Evolutionary conservation across 345 rosid genomes (phyloP).

Genomic region (Eucalyptus microcorys): DNA sequence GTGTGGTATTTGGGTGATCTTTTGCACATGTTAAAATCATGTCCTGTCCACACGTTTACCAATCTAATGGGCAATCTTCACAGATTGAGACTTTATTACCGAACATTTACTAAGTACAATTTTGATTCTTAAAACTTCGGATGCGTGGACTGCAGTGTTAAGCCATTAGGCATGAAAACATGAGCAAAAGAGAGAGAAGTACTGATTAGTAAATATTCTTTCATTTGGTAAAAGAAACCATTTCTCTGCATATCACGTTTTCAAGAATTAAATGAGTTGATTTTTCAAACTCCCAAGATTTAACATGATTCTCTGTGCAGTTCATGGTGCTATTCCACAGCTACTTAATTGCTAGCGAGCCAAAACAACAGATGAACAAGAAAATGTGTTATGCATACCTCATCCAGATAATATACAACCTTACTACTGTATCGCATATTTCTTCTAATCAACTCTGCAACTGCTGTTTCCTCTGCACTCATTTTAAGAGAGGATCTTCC

Average conservation of each 20-base stretch:
- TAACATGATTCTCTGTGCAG: not conserved
- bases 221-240: not conserved
- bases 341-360: not conserved
- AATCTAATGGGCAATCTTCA: too few species aligned
- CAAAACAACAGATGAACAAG: not conserved
- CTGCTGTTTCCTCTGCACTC: not conserved
- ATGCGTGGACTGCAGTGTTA: too few species aligned
- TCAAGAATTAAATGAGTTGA: too few species aligned
- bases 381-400: not conserved
- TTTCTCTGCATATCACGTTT: not conserved
- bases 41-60: too few species aligned
- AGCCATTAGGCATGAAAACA: too few species aligned
- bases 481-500: conserved; percentile 10
- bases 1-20: too few species aligned
- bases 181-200: too few species aligned
- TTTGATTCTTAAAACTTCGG: too few species aligned
- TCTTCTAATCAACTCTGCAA: not conserved
- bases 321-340: not conserved
- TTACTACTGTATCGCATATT: not conserved
- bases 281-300: not conserved
- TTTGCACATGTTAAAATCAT: too few species aligned
- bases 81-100: too few species aligned
- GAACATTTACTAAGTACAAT: too few species aligned
- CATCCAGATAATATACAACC: not conserved
- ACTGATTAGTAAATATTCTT: not conserved